Evolutionary conservation across 306 rosid species (phyloP), one percentile per base, ranked within the genome.

Genomic region (Acacia confusa): DNA sequence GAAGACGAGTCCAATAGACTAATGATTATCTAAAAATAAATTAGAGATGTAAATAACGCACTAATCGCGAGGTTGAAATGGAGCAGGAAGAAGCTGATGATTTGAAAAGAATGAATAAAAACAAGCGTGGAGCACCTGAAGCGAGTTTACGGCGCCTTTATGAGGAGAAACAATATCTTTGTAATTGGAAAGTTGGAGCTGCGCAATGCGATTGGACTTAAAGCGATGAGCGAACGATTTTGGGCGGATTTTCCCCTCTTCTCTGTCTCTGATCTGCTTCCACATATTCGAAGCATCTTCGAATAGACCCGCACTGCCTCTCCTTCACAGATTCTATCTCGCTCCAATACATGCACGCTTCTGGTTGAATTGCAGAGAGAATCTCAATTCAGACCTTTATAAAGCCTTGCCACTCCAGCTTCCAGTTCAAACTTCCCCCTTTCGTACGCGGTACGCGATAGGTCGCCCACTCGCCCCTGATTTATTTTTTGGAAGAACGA

Each of bases 251-350:
- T 82, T 84, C 32, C 98, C 98, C 76, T 76, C 78, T 92, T 95
- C 98, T 79, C 97, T 91, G 89, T 91, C 95, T 86, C 92, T 88
- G 91, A 95, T 91, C 77, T 89, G 81, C 92, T 92, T 92, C 97
- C 98, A 95, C 97, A 89, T 92, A 81, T 83, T 87, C 92, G 82
- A 81, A 88, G 94, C 98, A 95, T 95, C 97, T 91, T 94, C 80
- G 82, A 55, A 67, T 86, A 66, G 74, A 24, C 12, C 63, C 86
- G 40, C 55, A 14, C 30, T 32, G 76, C 27, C 45, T 40, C 65
- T 20, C 32, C 48, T 20, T 32, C 44, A 10, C 34, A 14, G 60
- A 22, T 50, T 72, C 77, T 48, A 44, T 60, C 64, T 30, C 64
- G 25, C 64, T 50, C 64, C 64, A 28, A 30, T 5, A 50, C 77